These are phyloP conservation scores for Dalbergia cochinchinensis DNA, from an alignment of 306 rosid species.

Conservation along the genomic window DNA sequence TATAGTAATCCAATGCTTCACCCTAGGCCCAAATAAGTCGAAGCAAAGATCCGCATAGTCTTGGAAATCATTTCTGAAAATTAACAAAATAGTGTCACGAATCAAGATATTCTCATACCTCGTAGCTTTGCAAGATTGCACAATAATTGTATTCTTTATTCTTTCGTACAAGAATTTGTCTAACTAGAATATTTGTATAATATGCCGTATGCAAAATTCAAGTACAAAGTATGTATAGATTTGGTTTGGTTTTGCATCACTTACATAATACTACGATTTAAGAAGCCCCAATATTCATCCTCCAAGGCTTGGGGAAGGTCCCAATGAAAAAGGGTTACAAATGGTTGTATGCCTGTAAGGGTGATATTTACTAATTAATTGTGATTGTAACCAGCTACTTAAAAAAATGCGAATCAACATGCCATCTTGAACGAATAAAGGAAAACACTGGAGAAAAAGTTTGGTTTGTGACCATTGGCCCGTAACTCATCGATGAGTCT, in stretches of 20 bases:
- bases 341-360: conserved; percentile 52
- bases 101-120: not conserved
- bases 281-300: conserved; percentile 67
- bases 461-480: conserved; percentile 51
- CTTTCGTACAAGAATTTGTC: too few relatives aligned
- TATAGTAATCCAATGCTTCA: conserved; percentile 68
- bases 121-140: too few relatives aligned
- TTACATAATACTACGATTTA: conserved; percentile 54
- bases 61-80: conserved; percentile 53
- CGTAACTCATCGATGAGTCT: conserved; percentile 62
- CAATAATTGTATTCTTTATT: too few relatives aligned
- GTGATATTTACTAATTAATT: not conserved
- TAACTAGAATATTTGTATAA: too few relatives aligned
- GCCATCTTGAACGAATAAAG: too few relatives aligned
- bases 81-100: not conserved
- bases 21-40: conserved; percentile 63
- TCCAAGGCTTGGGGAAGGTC: conserved; percentile 74
- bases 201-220: too few relatives aligned
- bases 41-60: conserved; percentile 65
- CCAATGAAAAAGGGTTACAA: conserved; percentile 72
- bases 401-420: too few relatives aligned
- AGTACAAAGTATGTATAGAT: too few relatives aligned
- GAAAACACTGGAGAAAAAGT: not conserved
- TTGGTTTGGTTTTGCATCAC: conserved; percentile 1
- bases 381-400: not conserved